Base-by-base conservation (phyloP, 2,329 filamentous ascomycete genomes). In the Colletotrichum simmondsii region DNA sequence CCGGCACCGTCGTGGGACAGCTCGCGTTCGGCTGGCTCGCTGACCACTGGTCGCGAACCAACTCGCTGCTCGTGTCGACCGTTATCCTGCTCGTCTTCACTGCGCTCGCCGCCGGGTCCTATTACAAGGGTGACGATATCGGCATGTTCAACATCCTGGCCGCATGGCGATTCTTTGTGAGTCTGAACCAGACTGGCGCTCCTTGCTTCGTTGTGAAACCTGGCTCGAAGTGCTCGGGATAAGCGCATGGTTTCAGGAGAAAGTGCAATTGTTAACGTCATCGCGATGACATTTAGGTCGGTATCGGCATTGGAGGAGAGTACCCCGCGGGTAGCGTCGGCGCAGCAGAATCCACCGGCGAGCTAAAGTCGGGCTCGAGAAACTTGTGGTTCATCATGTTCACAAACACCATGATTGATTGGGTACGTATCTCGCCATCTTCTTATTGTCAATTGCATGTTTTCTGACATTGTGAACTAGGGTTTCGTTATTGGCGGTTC, bases 311-410 rank as follows among this genome's bases (percentile, higher is more conserved):
- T 5, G 42, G 62, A 85, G 85, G 92, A 68, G 93, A 96, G 81
- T 95, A 95, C 77, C 94, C 94, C 0, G 93, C 94, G 54, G 95
- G 95, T 4, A 94, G 91, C 72, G 95, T 98, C 0, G 94, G 93
- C 2, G 93, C 91, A 65, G 94, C 95, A 3, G 95, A 98, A 82
- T 93, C 92, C 5, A 95, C 93, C 0, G 94, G 94, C 26, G 94
- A 97, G 80, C 86, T 98, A 72, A 94, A 95, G 81, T 82, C 84
- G 19, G 95, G 95, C 12, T 92, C 93, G 19, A 88, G 95, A n/a
- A 96, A 98, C 80, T 88, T 93, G 52, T 97, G 95, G 94, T 98
- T 95, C 79, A 94, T 96, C 77, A 87, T 97, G 75, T 97, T 97
- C 81, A 97, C 94, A 59, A 97, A 97, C 82, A 91, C 93, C 28